Evolutionary conservation across 2,329 filamentous ascomycete genomes (phyloP).

Genomic region (Curvularia sp.): DNA sequence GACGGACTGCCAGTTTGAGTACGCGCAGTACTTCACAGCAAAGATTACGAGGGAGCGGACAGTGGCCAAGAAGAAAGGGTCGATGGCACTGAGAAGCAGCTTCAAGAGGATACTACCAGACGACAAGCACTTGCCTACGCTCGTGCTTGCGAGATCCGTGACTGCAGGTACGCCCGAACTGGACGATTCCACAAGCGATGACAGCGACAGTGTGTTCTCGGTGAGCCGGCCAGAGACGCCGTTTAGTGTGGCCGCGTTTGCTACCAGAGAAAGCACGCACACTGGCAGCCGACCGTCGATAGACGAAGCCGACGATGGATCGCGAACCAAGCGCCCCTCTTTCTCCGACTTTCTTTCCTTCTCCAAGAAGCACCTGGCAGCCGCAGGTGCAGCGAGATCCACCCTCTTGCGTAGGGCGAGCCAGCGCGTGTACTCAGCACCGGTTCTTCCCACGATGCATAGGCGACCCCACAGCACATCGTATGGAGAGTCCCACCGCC

Average conservation of each 20-base stretch:
- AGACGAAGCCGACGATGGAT: slow-evolving; percentile 33
- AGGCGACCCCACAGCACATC: slow-evolving; percentile 47
- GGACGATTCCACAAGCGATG: slow-evolving; percentile 49
- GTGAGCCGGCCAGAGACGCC: slow-evolving; percentile 51
- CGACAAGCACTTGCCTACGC: slow-evolving; percentile 55
- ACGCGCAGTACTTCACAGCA: slow-evolving; percentile 50
- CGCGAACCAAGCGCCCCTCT: slow-evolving; percentile 56
- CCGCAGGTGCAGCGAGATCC: slow-evolving; percentile 34
- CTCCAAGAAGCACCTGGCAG: slow-evolving; percentile 49
- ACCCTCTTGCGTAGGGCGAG: slow-evolving; percentile 41
- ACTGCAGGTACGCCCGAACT: slow-evolving; percentile 43
- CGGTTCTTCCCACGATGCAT: slow-evolving; percentile 49
- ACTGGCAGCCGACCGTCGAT: slow-evolving; percentile 27
- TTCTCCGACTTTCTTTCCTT: slow-evolving; percentile 55
- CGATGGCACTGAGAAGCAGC: slow-evolving; percentile 48
- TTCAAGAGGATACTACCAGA: slow-evolving; percentile 56
- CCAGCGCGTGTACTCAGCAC: slow-evolving; percentile 46
- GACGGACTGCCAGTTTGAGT: slow-evolving; percentile 42
- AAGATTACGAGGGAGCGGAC: slow-evolving; percentile 47
- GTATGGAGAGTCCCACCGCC: slow-evolving; percentile 50
- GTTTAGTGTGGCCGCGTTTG: slow-evolving; percentile 41
- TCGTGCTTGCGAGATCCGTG: slow-evolving; percentile 57
- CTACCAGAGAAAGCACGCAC: slow-evolving; percentile 32
- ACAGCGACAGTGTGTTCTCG: slow-evolving; percentile 51
- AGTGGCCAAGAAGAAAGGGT: slow-evolving; percentile 52